Conservation (phyloP, 1,284 basidiomycete genomes). For the Ganoderma leucocontextum region DNA sequence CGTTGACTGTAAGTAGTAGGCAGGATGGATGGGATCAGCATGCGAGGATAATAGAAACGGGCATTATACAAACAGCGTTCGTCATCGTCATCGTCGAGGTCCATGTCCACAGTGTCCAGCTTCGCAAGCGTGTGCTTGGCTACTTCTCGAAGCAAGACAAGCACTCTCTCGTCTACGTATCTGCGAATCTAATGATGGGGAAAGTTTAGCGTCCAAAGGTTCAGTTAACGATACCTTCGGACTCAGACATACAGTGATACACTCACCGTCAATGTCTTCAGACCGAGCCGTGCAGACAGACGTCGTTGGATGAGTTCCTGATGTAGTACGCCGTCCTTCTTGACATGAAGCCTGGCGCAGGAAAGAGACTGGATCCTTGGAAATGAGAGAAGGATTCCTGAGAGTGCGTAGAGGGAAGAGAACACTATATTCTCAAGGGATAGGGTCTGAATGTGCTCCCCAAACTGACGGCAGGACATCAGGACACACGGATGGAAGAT, state of each 20-base stretch:
- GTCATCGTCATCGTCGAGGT: no score
- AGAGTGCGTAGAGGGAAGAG: neutral
- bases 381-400: neutral
- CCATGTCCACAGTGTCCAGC: no score
- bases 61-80: neutral
- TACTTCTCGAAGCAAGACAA: neutral
- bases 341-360: neutral
- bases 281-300: neutral
- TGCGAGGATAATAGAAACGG: neutral
- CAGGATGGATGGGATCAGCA: neutral
- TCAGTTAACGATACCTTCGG: no score
- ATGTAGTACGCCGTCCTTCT: neutral
- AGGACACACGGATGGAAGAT: neutral
- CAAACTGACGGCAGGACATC: neutral
- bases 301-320: neutral
- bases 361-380: neutral
- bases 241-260: neutral
- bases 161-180: neutral
- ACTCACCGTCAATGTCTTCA: neutral
- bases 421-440: neutral
- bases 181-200: neutral
- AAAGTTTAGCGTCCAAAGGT: neutral
- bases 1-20: neutral
- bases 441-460: neutral
- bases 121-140: neutral